Percentiles rank a stretch among this genome's conserved stretches.
Conservation (phyloP, 768 basidiomycete species). For the Coprinopsis marcescibilis region DNA sequence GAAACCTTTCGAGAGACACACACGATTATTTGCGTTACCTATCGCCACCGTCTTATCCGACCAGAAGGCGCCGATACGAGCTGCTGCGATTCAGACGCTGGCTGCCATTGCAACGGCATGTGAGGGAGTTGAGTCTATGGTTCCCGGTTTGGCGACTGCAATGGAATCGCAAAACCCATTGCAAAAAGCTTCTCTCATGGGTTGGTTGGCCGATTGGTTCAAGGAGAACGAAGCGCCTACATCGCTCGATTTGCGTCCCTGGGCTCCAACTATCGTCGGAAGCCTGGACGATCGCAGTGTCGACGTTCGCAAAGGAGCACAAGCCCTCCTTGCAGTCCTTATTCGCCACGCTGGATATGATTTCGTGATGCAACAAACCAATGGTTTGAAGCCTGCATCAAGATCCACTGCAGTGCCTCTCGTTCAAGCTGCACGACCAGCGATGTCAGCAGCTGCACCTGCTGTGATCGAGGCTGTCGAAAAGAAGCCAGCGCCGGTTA, state of each 20-base stretch:
- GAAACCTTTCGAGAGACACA: slow-evolving; percentile 88
- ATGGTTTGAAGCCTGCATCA: slow-evolving; percentile 87
- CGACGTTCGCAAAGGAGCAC: slow-evolving; percentile 90
- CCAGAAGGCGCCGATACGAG: slow-evolving; percentile 83
- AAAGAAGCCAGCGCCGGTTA: slow-evolving; percentile 17
- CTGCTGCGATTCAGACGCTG: slow-evolving; percentile 71
- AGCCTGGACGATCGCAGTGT: slow-evolving; percentile 87
- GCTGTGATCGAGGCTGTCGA: slow-evolving; percentile 25
- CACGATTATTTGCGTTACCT: slow-evolving; percentile 67
- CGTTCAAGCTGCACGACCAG: slow-evolving; percentile 77
- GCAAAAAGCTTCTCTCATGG: slow-evolving; percentile 72
- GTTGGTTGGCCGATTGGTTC: slow-evolving; percentile 79
- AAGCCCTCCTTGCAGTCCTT: slow-evolving; percentile 70
- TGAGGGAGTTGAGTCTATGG: slow-evolving; percentile 79
- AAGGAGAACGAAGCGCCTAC: slow-evolving; percentile 53
- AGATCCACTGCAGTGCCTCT: slow-evolving; percentile 77
- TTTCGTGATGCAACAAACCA: slow-evolving; percentile 80
- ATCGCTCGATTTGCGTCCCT: slow-evolving; percentile 61
- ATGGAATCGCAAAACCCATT: slow-evolving; percentile 86
- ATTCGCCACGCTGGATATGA: slow-evolving; percentile 76
- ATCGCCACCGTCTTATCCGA: slow-evolving; percentile 85
- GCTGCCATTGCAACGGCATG: slow-evolving; percentile 80
- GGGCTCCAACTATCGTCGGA: slow-evolving; percentile 59
- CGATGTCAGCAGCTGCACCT: slow-evolving; percentile 21
- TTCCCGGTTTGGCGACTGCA: slow-evolving; percentile 68